A percentile compares a stretch with the other conserved stretches of the same genome.
Evolutionary conservation across 148 eudicot species (phyloP).

Genomic region (Linanthus parryae): DNA sequence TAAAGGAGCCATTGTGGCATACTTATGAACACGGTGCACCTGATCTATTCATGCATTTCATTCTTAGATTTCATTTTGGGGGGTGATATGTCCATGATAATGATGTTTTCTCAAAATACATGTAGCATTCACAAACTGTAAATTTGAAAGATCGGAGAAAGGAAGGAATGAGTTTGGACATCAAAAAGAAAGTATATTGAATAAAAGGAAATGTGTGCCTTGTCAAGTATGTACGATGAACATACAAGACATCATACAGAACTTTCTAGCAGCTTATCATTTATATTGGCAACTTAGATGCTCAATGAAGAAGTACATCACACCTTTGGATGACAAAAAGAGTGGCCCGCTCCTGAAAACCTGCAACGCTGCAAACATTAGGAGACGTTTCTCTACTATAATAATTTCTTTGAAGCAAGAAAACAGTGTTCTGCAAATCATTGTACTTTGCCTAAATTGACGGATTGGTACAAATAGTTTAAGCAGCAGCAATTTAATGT

Average conservation of each 20-base stretch:
- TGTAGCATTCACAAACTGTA: neutral
- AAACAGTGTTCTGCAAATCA: too few relatives aligned
- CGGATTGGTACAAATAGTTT: neutral
- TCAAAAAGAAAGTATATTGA: neutral
- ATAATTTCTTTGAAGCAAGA: neutral
- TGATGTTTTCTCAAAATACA: too few relatives aligned
- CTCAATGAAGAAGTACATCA: conserved; percentile 12
- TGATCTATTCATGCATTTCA: too few relatives aligned
- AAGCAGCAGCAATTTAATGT: neutral
- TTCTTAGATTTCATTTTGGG: too few relatives aligned
- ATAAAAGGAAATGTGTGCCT: too few relatives aligned
- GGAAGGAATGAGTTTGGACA: too few relatives aligned
- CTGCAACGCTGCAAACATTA: conserved; percentile 35
- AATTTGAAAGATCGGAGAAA: too few relatives aligned
- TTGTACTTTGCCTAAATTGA: too few relatives aligned
- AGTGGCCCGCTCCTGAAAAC: conserved; percentile 83
- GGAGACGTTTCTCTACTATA: neutral
- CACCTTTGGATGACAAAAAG: conserved; percentile 92
- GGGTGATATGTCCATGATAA: too few relatives aligned
- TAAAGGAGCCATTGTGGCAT: too few relatives aligned
- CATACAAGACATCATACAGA: neutral
- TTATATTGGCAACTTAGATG: neutral
- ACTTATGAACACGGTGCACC: too few relatives aligned
- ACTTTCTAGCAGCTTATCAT: neutral
- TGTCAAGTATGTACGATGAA: too few relatives aligned